Conservation (phyloP, 495 filamentous ascomycete genomes). For the Xylaria longipes region DNA sequence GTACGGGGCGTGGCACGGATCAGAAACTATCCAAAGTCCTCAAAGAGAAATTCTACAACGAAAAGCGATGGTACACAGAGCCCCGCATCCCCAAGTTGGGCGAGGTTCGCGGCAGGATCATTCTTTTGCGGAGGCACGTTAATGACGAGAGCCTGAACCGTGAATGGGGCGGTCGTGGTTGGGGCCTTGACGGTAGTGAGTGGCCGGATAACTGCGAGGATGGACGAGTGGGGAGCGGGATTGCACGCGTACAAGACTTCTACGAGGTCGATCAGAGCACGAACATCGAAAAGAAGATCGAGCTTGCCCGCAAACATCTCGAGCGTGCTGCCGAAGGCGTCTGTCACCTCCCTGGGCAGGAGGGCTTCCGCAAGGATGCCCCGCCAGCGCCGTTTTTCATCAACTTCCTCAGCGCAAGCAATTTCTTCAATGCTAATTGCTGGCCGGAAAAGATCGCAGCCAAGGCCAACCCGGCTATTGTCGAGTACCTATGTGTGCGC, state of each 20-base stretch:
- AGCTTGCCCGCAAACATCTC: conserved; percentile 73
- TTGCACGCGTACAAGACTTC: conserved; percentile 91
- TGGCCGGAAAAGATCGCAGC: conserved; percentile 96
- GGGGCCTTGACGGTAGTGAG: conserved; percentile 78
- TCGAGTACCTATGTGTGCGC: conserved; percentile 75
- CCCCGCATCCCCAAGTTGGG: conserved; percentile 82
- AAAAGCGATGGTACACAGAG: conserved; percentile 75
- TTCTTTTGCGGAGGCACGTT: conserved; percentile 82
- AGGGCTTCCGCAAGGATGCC: conserved; percentile 29
- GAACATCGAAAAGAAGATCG: conserved; percentile 82
- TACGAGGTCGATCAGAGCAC: conserved; percentile 82
- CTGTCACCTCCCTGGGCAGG: conserved; percentile 39
- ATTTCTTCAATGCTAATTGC: conserved; percentile 88
- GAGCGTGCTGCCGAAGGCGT: conserved; percentile 66
- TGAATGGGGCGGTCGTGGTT: conserved; percentile 69
- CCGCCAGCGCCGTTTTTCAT: conserved; percentile 73
- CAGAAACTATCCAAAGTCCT: conserved; percentile 77
- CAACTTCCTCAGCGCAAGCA: conserved; percentile 89
- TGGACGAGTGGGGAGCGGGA: conserved; percentile 71
- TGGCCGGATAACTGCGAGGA: conserved; percentile 93
- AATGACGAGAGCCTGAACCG: conserved; percentile 65
- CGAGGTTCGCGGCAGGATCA: conserved; percentile 80
- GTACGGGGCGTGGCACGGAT: conserved; percentile 79
- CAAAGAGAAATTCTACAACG: conserved; percentile 69
- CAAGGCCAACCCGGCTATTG: conserved; percentile 88